Evolutionary conservation across 2,329 filamentous ascomycete genomes (phyloP), one percentile per base, ranked within the genome.

Genomic region (Phyllachora maydis): DNA sequence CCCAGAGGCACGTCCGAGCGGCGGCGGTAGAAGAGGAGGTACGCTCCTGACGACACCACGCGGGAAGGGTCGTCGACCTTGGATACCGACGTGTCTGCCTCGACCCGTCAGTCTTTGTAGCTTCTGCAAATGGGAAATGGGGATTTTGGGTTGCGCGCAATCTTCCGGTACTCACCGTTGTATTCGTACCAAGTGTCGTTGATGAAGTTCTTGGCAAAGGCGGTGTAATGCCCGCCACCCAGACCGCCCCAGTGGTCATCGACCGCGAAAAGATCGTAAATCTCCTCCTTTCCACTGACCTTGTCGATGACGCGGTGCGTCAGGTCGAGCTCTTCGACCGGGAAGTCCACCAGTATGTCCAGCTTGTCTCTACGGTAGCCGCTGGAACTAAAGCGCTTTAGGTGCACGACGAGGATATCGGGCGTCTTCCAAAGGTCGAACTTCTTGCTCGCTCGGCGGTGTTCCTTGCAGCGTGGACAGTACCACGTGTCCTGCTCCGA

Each of bases 401-500:
- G 59, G 42, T 98, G 88, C 30, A 93, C 75, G 20, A 95, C 75
- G 10, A 98, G 62, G 30, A 95, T 90, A 44, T 98, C 88, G 1
- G 88, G 88, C 3, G 78, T 74, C 41, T 85, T 93, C 88, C 88
- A 98, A 11, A 98, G 65, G 41, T 95, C 83, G 25, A 98, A 81
- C 39, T 88, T 93, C 56, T 98, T 98, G 50, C 74, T 83, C 11
- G 88, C 88, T 29, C 81, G 72, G 10, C 81, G 70, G 38, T 91
- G 75, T 37, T 92, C 79, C 45, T 95, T 95, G 59, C 88, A 98
- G 15, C 81, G 68, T 27, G 81, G 85, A 41, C 88, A 98, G 43
- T 90, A 95, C 88, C 88, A 98, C 29, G 81, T 85, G 43, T 98
- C 90, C 40, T 90, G 77, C 43, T 93, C 81, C 0, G 85, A 93